Conservation (phyloP, 179 eudicot genomes). For the Patellifolia procumbens region DNA sequence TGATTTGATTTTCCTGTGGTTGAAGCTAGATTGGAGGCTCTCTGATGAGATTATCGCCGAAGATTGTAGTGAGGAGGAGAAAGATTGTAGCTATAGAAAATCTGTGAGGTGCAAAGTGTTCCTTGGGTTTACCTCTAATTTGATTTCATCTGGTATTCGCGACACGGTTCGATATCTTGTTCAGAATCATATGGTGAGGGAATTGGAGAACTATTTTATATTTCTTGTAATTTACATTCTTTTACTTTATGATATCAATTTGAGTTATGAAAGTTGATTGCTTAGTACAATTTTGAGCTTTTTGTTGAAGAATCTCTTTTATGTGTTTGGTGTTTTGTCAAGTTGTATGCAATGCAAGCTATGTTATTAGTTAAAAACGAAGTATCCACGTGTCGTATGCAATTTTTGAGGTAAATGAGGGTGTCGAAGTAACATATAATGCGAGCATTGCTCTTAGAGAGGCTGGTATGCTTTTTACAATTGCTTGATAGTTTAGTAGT, state of each 20-base stretch:
- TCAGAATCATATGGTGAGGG: slow-evolving; percentile 87
- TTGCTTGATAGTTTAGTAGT: no score
- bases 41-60: slow-evolving; percentile 55
- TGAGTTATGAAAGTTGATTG: background rate
- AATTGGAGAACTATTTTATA: background rate
- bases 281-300: background rate
- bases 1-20: slow-evolving; percentile 15
- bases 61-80: slow-evolving; percentile 78
- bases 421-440: no score
- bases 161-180: slow-evolving; percentile 78
- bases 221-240: background rate
- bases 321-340: no score
- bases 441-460: no score
- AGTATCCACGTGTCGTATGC: no score
- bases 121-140: slow-evolving; percentile 90
- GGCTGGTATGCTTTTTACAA: no score
- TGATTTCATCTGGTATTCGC: slow-evolving; percentile 84
- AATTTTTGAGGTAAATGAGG: no score
- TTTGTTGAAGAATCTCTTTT: background rate
- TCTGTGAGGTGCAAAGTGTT: slow-evolving; percentile 78
- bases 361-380: no score
- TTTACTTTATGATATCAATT: background rate
- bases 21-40: slow-evolving; percentile 91
- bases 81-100: slow-evolving; percentile 49
- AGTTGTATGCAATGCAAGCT: no score